phyloP scores from a whole-genome alignment of 2,329 filamentous ascomycete species.

The Aspergillus sp. region DNA sequence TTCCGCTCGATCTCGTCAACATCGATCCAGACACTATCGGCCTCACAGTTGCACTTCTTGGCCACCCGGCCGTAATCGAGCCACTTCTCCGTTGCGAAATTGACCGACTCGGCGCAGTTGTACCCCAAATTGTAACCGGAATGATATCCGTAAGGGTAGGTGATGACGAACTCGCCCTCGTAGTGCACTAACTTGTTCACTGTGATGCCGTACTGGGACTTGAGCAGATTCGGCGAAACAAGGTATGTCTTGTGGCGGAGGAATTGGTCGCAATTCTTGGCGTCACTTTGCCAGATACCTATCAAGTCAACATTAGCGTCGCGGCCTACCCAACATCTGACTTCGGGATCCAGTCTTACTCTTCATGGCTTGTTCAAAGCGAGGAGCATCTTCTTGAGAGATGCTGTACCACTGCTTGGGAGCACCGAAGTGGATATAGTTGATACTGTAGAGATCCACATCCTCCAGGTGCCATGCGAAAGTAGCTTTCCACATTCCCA shows the following conservation, averaged over 20 bases:
- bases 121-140: conserved; percentile 98
- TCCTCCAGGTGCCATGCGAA: conserved; percentile 99
- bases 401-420: conserved; percentile 99
- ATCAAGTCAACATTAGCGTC: conserved; percentile 11
- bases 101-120: conserved; percentile 98
- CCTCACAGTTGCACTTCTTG: conserved; percentile 94
- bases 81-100: conserved; percentile 96
- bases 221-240: conserved; percentile 85
- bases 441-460: conserved; percentile 98
- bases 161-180: conserved; percentile 97
- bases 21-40: conserved; percentile 98
- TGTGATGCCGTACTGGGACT: conserved; percentile 87
- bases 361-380: conserved; percentile 94
- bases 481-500: conserved; percentile 99
- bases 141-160: conserved; percentile 97
- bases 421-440: conserved; percentile 97
- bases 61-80: conserved; percentile 91
- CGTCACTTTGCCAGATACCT: conserved; percentile 85
- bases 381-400: conserved; percentile 87
- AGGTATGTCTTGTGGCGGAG: conserved; percentile 96
- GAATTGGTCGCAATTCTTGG: conserved; percentile 94
- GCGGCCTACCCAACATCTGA: background rate
- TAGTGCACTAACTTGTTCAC: conserved; percentile 96
- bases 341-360: conserved; percentile 44
- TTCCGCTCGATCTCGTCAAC: conserved; percentile 95